Evolutionary conservation across 768 basidiomycete species (phyloP).

Genomic region (Rhizopogon roseolus): DNA sequence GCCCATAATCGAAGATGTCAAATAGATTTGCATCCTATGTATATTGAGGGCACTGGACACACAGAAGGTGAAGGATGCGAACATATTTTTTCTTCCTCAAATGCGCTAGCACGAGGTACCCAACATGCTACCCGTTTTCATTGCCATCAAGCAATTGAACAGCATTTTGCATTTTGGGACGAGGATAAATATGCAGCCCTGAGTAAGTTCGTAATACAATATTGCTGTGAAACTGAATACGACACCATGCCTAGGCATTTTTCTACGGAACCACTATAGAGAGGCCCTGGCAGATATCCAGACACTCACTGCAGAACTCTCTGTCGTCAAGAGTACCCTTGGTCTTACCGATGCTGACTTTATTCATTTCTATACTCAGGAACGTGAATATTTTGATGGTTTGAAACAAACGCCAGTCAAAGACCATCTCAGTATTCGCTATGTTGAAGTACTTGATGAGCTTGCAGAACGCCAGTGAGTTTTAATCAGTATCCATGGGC

Average conservation of each 20-base stretch:
- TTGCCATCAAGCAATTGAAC: slow-evolving; percentile 11
- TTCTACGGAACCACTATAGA: slow-evolving; percentile 3
- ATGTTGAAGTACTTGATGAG: slow-evolving; percentile 1
- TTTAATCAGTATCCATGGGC: too few relatives aligned
- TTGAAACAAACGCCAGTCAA: neutral
- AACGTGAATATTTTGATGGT: neutral
- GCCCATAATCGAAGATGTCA: slow-evolving; percentile 24
- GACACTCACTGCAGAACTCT: slow-evolving; percentile 1
- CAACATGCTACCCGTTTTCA: slow-evolving; percentile 20
- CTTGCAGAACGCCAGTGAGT: neutral
- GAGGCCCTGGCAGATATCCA: neutral
- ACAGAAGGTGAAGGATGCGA: slow-evolving; percentile 24
- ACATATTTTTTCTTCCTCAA: slow-evolving; percentile 18
- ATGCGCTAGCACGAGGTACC: slow-evolving; percentile 15
- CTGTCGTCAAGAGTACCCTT: neutral
- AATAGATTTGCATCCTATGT: slow-evolving; percentile 21
- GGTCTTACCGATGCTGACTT: slow-evolving; percentile 3
- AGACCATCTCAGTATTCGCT: neutral
- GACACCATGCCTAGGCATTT: too few relatives aligned
- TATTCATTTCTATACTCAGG: neutral
- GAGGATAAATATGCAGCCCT: slow-evolving; percentile 14
- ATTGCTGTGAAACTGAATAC: too few relatives aligned
- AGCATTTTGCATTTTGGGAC: slow-evolving; percentile 16
- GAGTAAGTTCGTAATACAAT: too few relatives aligned
- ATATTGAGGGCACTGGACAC: slow-evolving; percentile 17